Base-by-base conservation (phyloP, 1,284 basidiomycete genomes). In the Apiotrichum gracile region DNA sequence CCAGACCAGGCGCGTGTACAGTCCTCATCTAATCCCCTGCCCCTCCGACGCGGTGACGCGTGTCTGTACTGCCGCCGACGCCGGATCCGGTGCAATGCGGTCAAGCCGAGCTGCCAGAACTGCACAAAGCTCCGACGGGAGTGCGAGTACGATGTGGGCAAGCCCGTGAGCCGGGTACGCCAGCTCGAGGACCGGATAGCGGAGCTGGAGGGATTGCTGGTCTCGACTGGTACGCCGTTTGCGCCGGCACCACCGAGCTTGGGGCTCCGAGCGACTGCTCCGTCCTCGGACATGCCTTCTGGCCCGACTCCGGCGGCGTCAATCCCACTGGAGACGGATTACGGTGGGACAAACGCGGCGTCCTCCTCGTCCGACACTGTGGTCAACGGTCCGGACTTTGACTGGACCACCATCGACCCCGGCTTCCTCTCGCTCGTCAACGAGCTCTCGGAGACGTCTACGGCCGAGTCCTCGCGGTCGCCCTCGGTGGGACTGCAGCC, bases 11-110 rank as follows among this genome's bases (percentile, higher is more conserved):
- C 17, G 24, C 49, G 27, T 17, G 42, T 14, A 7, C 29, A n/a
- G 13, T 4, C 45, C 19, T 25, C 26, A 22, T 21, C 54, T 4
- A 40, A 45, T 21, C 29, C 53, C 2, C 47, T 58, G 12, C 67
- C 69, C 0, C 60, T 73, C 35, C 67, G 62, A 45, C 63, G 70
- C 9, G 71, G 71, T 13, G 69, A 72, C 47, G 71, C 71, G 3
- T 73, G 71, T 49, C 51, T 72, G 19, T 72, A 72, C 57, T 73
- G 71, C 54, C 65, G 71, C 14, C 67, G 69, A 47, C 61, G 71
- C 2, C 55, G 71, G 14, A 72, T 72, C 31, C 46, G 61, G n/a
- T 73, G 71, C 58, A 65, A 65, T 19, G 69, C 68, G 7, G 55
- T 55, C 7, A 72, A 72, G 47, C 69, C 69, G 1, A 50, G 61